A percentile compares a stretch with the other conserved stretches of the same genome.
Conservation (phyloP, 1,139 yeast genomes). For the Zygotorulaspora mrakii region DNA sequence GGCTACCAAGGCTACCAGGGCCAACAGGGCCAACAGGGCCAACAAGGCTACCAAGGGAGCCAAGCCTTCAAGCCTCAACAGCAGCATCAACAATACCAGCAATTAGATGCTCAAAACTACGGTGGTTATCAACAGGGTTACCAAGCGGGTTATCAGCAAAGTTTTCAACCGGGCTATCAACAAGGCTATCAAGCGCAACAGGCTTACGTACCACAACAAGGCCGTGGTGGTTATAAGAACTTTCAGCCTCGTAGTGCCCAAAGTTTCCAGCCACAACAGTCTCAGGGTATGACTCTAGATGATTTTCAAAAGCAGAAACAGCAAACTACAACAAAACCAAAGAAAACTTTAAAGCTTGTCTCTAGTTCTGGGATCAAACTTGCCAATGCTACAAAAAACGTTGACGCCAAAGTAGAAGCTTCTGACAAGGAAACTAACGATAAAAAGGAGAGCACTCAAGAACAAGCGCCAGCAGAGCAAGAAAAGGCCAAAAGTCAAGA, state of each 20-base stretch:
- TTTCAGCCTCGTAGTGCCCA: slow-evolving; percentile 18
- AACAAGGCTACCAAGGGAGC: no score
- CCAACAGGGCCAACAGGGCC: slow-evolving; percentile 26
- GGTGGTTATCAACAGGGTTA: slow-evolving; percentile 19
- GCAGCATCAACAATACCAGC: slow-evolving; percentile 23
- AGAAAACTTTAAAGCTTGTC: slow-evolving; percentile 60
- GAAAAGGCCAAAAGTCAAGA: slow-evolving; percentile 13
- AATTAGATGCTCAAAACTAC: slow-evolving; percentile 16
- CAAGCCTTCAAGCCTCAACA: slow-evolving; percentile 28
- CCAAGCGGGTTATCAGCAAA: slow-evolving; percentile 6
- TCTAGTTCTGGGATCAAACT: slow-evolving; percentile 65
- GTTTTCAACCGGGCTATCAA: slow-evolving; percentile 2
- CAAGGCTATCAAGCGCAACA: slow-evolving; percentile 15
- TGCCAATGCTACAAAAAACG: slow-evolving; percentile 54
- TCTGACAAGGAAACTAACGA: slow-evolving; percentile 33
- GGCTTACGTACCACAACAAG: slow-evolving; percentile 16
- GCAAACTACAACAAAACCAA: slow-evolving; percentile 46
- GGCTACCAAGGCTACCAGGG: slow-evolving; percentile 33
- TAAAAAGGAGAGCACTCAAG: slow-evolving; percentile 25
- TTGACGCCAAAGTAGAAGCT: slow-evolving; percentile 37
- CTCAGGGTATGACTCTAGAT: slow-evolving; percentile 78
- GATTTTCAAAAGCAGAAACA: slow-evolving; percentile 68
- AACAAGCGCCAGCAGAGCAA: slow-evolving; percentile 16
- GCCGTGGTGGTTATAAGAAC: slow-evolving; percentile 16
- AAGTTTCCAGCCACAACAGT: slow-evolving; percentile 31